Evolutionary conservation across 2,329 filamentous ascomycete genomes (phyloP).

Genomic region (Ophiostoma ulmi): DNA sequence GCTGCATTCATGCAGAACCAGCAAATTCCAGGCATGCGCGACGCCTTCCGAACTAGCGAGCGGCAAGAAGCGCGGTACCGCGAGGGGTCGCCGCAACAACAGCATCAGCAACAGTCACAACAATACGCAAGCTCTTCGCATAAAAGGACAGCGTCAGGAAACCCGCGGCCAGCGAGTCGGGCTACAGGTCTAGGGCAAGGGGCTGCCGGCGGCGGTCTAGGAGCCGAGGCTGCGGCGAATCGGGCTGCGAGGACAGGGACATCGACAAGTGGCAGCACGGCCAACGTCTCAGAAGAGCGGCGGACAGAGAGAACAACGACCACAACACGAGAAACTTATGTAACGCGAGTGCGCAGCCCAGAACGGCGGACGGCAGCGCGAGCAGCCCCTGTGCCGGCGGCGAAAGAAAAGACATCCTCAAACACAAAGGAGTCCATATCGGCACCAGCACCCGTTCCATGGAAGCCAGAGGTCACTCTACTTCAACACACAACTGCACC

Average conservation of each 20-base stretch:
- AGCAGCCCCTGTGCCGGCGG: constrained; percentile 32
- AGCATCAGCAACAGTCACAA: constrained; percentile 11
- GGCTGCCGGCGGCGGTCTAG: background rate
- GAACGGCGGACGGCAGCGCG: constrained; percentile 40
- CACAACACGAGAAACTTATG: constrained; percentile 58
- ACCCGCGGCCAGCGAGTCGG: constrained; percentile 48
- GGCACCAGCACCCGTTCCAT: constrained; percentile 41
- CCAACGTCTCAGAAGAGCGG: constrained; percentile 44
- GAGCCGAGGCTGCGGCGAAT: background rate
- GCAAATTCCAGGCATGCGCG: constrained; percentile 18
- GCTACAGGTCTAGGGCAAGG: constrained; percentile 29
- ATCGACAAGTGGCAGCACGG: constrained; percentile 14
- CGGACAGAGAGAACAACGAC: constrained; percentile 51
- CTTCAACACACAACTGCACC: constrained; percentile 64
- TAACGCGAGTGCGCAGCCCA: constrained; percentile 56
- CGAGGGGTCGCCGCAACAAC: constrained; percentile 36
- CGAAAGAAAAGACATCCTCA: constrained; percentile 13
- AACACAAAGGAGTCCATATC: constrained; percentile 4
- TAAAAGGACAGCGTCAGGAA: constrained; percentile 55
- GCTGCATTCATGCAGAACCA: constrained; percentile 22
- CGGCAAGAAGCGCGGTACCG: constrained; percentile 35
- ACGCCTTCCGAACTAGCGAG: constrained; percentile 28
- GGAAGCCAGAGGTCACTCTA: constrained; percentile 76
- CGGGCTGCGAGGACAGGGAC: constrained; percentile 21
- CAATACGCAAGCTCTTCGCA: constrained; percentile 42